A percentile compares a stretch with the other conserved stretches of the same genome.
phyloP scores from a whole-genome alignment of 2,329 filamentous ascomycete species.

The Fusarium abutilonis region DNA sequence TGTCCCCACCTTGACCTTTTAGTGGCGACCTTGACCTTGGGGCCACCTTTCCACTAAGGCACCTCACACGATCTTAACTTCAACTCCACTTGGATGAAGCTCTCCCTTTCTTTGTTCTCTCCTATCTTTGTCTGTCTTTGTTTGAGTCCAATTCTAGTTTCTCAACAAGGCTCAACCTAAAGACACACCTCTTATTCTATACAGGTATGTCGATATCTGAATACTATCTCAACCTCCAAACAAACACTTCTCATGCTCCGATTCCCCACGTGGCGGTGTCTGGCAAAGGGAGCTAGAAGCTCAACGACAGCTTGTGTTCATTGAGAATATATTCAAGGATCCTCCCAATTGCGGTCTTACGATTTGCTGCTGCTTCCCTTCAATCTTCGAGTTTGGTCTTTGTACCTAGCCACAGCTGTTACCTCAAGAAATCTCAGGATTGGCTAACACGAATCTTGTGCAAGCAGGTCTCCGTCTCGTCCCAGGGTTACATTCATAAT shows the following conservation, averaged over 20 bases:
- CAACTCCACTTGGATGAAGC: slow-evolving; percentile 41
- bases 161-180: slow-evolving; percentile 35
- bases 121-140: slow-evolving; percentile 33
- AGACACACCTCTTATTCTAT: slow-evolving; percentile 11
- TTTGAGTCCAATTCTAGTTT: slow-evolving; percentile 34
- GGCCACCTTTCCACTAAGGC: slow-evolving; percentile 51
- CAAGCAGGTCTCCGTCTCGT: slow-evolving; percentile 37
- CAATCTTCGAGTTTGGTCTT: not conserved
- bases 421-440: not conserved
- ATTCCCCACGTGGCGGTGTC: slow-evolving; percentile 35
- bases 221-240: not conserved
- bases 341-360: not conserved
- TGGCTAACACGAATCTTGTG: slow-evolving; percentile 28
- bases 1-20: slow-evolving; percentile 41
- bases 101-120: slow-evolving; percentile 28
- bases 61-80: slow-evolving; percentile 42
- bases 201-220: slow-evolving; percentile 42
- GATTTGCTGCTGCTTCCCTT: not conserved
- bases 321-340: not conserved
- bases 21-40: slow-evolving; percentile 42
- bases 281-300: slow-evolving; percentile 23
- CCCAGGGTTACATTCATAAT: slow-evolving; percentile 50
- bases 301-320: slow-evolving; percentile 9
- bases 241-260: slow-evolving; percentile 3
- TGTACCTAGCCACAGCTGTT: slow-evolving; percentile 4